These are phyloP conservation scores for Nasturtium officinale DNA, from an alignment of 345 rosid species.

Conservation along the genomic window DNA sequence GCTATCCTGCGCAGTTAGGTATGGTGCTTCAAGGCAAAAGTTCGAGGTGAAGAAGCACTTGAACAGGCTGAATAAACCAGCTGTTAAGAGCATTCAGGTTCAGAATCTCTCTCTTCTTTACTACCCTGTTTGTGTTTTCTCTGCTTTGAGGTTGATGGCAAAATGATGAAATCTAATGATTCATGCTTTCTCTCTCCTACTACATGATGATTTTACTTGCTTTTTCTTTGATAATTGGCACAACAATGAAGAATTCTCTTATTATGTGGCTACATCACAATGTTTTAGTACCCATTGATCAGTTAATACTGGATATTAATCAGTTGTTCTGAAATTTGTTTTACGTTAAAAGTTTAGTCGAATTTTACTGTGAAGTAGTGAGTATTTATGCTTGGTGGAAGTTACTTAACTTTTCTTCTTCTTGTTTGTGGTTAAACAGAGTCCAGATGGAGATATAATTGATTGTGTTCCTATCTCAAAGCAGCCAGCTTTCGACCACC, in stretches of 20 bases:
- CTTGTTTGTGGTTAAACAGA: conserved; percentile 46
- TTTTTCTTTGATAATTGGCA: not conserved
- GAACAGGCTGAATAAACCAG: conserved; percentile 83
- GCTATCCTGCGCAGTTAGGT: conserved; percentile 56
- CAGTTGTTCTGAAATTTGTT: not conserved
- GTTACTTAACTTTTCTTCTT: not conserved
- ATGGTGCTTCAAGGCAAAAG: conserved; percentile 61
- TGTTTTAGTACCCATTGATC: not conserved
- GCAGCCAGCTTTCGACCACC: conserved; percentile 97
- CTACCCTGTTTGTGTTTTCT: conserved; percentile 3
- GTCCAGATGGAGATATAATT: conserved; percentile 74
- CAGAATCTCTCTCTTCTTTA: conserved; percentile 1
- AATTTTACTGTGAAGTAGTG: not conserved
- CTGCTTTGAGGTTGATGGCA: conserved; percentile 10
- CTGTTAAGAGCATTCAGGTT: conserved; percentile 81
- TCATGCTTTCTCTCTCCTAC: conserved; percentile 27
- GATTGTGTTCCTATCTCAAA: conserved; percentile 85
- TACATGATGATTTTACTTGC: conserved; percentile 8
- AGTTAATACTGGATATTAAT: not conserved
- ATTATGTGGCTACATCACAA: not conserved
- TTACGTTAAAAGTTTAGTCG: not conserved
- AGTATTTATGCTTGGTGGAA: conserved; percentile 2
- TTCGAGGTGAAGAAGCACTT: conserved; percentile 78
- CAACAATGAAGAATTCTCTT: not conserved
- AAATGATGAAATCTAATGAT: conserved; percentile 7